Base-by-base conservation (phyloP, 2,329 filamentous ascomycete species). In the Beauveria caledonica region DNA sequence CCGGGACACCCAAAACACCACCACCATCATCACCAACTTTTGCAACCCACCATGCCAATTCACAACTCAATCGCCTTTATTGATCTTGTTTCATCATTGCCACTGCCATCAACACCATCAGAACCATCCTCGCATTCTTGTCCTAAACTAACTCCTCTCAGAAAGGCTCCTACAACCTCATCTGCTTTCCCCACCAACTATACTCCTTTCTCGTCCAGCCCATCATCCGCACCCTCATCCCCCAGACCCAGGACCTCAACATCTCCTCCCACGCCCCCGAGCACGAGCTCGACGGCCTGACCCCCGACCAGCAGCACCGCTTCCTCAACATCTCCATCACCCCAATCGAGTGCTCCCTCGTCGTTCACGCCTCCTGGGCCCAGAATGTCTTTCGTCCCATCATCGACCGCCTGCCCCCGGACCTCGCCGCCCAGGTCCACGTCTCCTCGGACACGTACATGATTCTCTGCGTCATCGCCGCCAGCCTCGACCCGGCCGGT, bases 291-390 rank as follows among this genome's bases (percentile, higher is more conserved):
- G 76, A 80, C 62, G 80, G 78, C 19, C 73, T 82, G 48, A 79
- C 77, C 3, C 63, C 74, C 48, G 80, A 82, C 63, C 76, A 78
- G 63, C 81, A 81, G 69, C 88, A 94, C 73, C 86, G 86, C 49
- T 97, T 99, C 73, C 82, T 97, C 71, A 97, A 97, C 73, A 86
- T 99, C 66, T 95, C 90, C 64, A 83, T 97, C 68, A 97, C 92
- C 0, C 90, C 92, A 0, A 84, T 96, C 60, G 94, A 97, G 74
- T 96, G 91, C 75, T 96, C 92, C 4, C 83, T 99, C 57, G 91
- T 96, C 58, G 97, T 93, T 70, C 88, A 93, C 63, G 84, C 85
- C 62, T 80, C 83, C 46, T 87, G 91, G 75, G 88, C 90, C 7
- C 78, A 84, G 51, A 81, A 84, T 59, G 83, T 96, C 61, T 96